Percentiles rank a stretch among this genome's conserved stretches.
These are phyloP conservation scores for Sclerotinia sclerotiorum DNA, from an alignment of 2,329 filamentous ascomycete genomes.

Conservation along the genomic window DNA sequence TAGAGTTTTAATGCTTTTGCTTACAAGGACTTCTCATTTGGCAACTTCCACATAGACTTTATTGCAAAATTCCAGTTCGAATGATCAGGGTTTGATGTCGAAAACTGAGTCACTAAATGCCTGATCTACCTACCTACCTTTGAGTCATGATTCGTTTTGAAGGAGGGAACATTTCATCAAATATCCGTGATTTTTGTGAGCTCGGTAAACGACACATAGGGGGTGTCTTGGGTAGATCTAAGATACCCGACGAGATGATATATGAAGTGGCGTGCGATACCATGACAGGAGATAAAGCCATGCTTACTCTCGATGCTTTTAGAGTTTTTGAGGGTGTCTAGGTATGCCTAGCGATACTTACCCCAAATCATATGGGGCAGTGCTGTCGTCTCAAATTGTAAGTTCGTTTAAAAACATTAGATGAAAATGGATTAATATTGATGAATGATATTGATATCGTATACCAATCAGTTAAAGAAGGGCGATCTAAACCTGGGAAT, in stretches of 20 bases:
- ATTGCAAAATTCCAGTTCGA: no score
- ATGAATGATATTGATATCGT: background rate
- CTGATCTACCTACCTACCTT: no score
- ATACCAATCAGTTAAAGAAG: no score
- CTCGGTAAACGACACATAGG: conserved; percentile 13
- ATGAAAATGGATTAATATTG: background rate
- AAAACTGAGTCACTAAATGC: no score
- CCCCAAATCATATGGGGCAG: background rate
- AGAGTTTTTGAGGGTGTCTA: background rate
- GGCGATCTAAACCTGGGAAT: no score
- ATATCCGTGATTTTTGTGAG: background rate
- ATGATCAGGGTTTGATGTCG: no score
- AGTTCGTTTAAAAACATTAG: background rate
- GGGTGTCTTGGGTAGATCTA: background rate
- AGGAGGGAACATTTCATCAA: background rate
- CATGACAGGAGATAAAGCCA: background rate
- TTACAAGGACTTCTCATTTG: no score
- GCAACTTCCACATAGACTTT: no score
- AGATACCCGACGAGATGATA: background rate
- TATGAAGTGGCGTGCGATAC: background rate
- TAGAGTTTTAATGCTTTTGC: no score
- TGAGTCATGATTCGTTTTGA: background rate
- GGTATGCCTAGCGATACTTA: background rate
- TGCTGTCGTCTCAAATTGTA: conserved; percentile 1
- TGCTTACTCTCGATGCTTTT: background rate